These are phyloP conservation scores for Magnusiomyces ingens DNA, from an alignment of 1,139 yeast genomes.

Conservation along the genomic window DNA sequence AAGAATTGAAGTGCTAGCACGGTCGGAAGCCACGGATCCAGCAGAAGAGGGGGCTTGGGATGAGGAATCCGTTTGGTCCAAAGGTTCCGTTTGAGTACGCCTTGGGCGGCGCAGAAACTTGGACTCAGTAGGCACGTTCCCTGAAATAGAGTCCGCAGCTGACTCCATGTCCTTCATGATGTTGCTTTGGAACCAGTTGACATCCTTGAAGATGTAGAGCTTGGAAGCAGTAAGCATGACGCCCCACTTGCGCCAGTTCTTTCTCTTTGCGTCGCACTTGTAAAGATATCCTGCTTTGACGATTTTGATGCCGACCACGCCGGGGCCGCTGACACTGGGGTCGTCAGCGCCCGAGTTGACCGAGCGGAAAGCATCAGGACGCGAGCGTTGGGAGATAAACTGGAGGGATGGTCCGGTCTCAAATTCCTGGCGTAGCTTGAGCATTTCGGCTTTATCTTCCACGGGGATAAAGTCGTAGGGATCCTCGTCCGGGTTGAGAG, in stretches of 20 bases:
- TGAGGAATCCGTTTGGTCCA: no score
- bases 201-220: constrained; percentile 38
- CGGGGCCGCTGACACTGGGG: constrained; percentile 31
- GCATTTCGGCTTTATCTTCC: constrained; percentile 25
- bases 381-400: constrained; percentile 32
- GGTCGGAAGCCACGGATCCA: no score
- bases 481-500: constrained; percentile 24
- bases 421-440: constrained; percentile 28
- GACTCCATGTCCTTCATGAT: constrained; percentile 17
- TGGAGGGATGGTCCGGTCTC: constrained; percentile 33
- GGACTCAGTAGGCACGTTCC: no score
- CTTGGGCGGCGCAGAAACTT: no score
- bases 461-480: constrained; percentile 28
- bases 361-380: constrained; percentile 33
- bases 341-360: constrained; percentile 21
- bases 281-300: constrained; percentile 36
- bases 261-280: constrained; percentile 35
- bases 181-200: constrained; percentile 32
- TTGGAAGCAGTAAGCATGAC: constrained; percentile 38
- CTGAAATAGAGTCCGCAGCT: not conserved
- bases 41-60: no score
- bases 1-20: no score
- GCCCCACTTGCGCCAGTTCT: constrained; percentile 39
- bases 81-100: no score
- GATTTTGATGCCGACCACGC: constrained; percentile 36